Conservation (phyloP, 352 stramenopile species). For the Globisporangium apiculatum region DNA sequence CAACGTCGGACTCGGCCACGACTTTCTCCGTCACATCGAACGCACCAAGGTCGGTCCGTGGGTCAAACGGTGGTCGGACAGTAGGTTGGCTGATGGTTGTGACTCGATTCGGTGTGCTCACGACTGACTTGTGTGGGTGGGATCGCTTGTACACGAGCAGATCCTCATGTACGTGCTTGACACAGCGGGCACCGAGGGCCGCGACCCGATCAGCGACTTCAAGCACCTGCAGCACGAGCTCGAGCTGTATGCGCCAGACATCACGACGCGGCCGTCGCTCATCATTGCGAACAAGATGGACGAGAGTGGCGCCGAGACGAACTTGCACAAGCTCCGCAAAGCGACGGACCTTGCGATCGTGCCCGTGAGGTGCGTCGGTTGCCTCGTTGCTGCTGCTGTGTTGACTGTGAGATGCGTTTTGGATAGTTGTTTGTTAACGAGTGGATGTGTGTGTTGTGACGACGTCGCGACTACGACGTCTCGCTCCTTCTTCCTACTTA, state of each 20-base stretch:
- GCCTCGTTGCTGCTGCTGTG: background rate
- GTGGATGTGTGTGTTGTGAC: too few relatives aligned
- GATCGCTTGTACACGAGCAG: conserved; percentile 15
- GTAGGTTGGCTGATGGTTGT: too few relatives aligned
- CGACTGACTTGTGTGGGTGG: too few relatives aligned
- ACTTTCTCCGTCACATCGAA: conserved; percentile 98
- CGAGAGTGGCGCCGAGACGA: conserved; percentile 66
- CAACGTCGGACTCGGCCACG: conserved; percentile 96
- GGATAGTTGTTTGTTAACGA: too few relatives aligned
- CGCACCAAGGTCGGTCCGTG: conserved; percentile 86
- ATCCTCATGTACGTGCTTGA: conserved; percentile 86
- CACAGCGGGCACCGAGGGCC: conserved; percentile 67
- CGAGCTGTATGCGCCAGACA: conserved; percentile 81
- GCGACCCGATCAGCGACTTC: conserved; percentile 73
- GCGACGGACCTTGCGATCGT: conserved; percentile 69
- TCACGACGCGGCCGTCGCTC: conserved; percentile 78
- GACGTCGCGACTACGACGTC: too few relatives aligned
- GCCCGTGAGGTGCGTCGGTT: conserved; percentile 52
- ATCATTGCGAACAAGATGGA: conserved; percentile 91
- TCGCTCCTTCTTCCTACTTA: background rate
- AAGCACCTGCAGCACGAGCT: conserved; percentile 76
- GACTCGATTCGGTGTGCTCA: too few relatives aligned
- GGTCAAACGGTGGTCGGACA: too few relatives aligned
- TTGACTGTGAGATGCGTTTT: too few relatives aligned
- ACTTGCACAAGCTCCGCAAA: conserved; percentile 64